phyloP scores from a whole-genome alignment of 2,329 filamentous ascomycete species.

The Diaporthe sp. region DNA sequence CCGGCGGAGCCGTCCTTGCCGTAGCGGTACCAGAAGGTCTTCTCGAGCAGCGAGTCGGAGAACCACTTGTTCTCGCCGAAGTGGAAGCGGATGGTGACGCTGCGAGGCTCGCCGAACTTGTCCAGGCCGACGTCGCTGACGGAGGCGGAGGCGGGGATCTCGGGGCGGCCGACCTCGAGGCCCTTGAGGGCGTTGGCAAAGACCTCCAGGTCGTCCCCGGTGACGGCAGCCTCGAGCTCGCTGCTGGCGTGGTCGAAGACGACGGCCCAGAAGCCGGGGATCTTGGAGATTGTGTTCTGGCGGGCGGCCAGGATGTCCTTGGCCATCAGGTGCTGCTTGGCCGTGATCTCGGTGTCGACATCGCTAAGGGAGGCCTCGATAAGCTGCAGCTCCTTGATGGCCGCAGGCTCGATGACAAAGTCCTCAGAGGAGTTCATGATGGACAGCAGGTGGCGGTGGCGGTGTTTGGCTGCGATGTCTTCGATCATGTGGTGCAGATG shows the following conservation, averaged over 20 bases:
- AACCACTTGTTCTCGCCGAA: constrained; percentile 76
- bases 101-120: constrained; percentile 71
- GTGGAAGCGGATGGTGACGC: constrained; percentile 65
- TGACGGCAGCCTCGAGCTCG: constrained; percentile 75
- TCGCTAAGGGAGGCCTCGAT: constrained; percentile 49
- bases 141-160: constrained; percentile 54
- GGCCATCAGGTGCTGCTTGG: constrained; percentile 50
- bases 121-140: constrained; percentile 50
- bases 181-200: constrained; percentile 68
- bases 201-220: constrained; percentile 70
- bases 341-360: constrained; percentile 50
- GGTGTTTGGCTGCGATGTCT: constrained; percentile 1
- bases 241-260: constrained; percentile 70
- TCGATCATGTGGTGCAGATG: constrained; percentile 7
- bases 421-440: constrained; percentile 43
- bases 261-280: constrained; percentile 78
- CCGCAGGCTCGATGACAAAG: constrained; percentile 48
- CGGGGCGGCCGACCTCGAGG: constrained; percentile 62
- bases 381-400: constrained; percentile 52
- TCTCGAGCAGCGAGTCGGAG: constrained; percentile 70
- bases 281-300: constrained; percentile 67
- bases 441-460: constrained; percentile 62
- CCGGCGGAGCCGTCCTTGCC: constrained; percentile 57
- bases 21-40: constrained; percentile 77
- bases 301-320: constrained; percentile 68